Conservation (phyloP, 2,329 filamentous ascomycete genomes). For the Penicillium psychrosexuale region DNA sequence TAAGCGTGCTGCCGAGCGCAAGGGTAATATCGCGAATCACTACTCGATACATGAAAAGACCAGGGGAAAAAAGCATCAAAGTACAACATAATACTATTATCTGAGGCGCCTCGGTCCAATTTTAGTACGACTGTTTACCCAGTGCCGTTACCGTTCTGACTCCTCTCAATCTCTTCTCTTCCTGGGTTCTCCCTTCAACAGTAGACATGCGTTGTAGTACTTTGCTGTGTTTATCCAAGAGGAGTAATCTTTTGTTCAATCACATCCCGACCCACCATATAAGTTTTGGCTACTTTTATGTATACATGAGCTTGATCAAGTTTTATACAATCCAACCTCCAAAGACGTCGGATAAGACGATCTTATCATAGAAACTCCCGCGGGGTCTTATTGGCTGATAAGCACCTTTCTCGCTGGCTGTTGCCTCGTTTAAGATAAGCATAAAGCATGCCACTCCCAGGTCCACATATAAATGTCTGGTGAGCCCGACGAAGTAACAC, state of each 20-base stretch:
- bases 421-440: background rate
- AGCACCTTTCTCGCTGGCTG: background rate
- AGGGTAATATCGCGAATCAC: conserved; percentile 8
- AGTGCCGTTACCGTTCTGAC: background rate
- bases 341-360: background rate
- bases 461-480: background rate
- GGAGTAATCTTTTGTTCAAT: background rate
- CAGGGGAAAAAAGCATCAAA: background rate
- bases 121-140: background rate
- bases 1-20: conserved; percentile 28
- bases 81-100: background rate
- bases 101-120: background rate
- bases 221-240: too few species aligned
- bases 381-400: background rate
- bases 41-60: background rate
- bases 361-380: background rate
- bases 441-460: background rate
- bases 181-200: background rate
- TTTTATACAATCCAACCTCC: background rate
- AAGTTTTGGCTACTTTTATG: background rate
- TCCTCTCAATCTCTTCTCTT: background rate
- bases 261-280: background rate
- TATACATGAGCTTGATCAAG: background rate
- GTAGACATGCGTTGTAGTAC: too few species aligned
- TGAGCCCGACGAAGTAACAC: background rate